These are phyloP conservation scores for Phytophthora boehmeriae DNA, from an alignment of 352 stramenopile species.

Conservation along the genomic window DNA sequence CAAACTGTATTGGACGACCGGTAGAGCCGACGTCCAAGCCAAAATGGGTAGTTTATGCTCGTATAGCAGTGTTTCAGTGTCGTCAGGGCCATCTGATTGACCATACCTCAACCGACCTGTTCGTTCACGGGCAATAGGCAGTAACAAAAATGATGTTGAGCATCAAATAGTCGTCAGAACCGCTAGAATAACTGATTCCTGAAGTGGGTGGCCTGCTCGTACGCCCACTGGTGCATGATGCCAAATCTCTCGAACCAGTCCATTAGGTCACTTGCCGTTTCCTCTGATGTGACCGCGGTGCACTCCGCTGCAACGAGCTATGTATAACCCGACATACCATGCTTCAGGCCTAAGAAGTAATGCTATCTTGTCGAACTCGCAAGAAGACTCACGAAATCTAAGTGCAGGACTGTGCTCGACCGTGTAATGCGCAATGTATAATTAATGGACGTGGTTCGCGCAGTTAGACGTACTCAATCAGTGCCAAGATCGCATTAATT, in stretches of 20 bases:
- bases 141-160: conserved; percentile 1
- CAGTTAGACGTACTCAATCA: not conserved
- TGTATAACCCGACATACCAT: conserved; percentile 35
- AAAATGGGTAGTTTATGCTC: not conserved
- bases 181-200: not conserved
- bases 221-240: conserved; percentile 25
- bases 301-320: conserved; percentile 30
- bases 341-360: conserved; percentile 36
- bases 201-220: conserved; percentile 29
- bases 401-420: conserved; percentile 42
- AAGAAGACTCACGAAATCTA: conserved; percentile 32
- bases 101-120: conserved; percentile 3
- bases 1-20: not conserved
- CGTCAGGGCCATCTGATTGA: not conserved
- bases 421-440: conserved; percentile 23
- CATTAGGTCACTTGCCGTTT: not conserved
- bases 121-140: not conserved
- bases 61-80: not conserved
- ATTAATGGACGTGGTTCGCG: conserved; percentile 18
- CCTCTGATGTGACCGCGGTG: not conserved
- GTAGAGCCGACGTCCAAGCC: not conserved
- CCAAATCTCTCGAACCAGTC: conserved; percentile 44
- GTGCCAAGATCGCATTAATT: conserved; percentile 17
- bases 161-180: not conserved
- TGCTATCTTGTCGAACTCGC: not conserved